Base-by-base conservation (phyloP, 2,329 filamentous ascomycete species). In the Nigrospora oryzae region DNA sequence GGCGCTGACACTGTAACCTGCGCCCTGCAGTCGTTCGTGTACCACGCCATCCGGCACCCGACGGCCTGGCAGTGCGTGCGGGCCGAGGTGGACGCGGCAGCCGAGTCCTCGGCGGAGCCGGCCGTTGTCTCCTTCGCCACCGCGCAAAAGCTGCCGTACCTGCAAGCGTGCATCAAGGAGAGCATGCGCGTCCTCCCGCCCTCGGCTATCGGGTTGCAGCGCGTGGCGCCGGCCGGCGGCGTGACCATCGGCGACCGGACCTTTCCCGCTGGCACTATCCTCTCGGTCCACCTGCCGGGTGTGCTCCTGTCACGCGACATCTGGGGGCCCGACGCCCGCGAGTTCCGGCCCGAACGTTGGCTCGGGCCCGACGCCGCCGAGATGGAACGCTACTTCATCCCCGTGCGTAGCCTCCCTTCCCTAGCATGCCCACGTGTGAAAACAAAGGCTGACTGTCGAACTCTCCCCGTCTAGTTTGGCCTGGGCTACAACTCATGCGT, bases 101-200 rank as follows among this genome's bases (percentile, higher is more conserved):
- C 30, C 13, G 37, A 45, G 17, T 48, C 48, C 32, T 38, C 19
- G 19, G 51, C 52, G 13, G 33, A 41, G 28, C 41, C 43, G 32
- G 32, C 41, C 19, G 44, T 56, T 1, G 49, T 60, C 2, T 45
- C 48, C 6, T 59, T 48, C 37, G 48, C 50, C 4, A 55, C 62
- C 17, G 53, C 63, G 1, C 56, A 59, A 45, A 49, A 49, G 30
- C 49, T 64, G 11, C 53, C 55, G 4, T 65, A 59, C 44, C 49
- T 64, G 16, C 55, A 59, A 36, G 60, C 62, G 15, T 63, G 60
- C 42, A 58, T 64, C 46, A 59, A 62, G 48, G 62, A 65, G 44
- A 49, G 54, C 3, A 46, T 64, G 13, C 50, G 61, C 11, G 44
- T 63, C 32, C 56, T 59, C 40, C 46, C 47, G 0, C 58, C 61